Evolutionary conservation across 1,284 basidiomycete genomes (phyloP).

Genomic region (Cryptococcus sp.): DNA sequence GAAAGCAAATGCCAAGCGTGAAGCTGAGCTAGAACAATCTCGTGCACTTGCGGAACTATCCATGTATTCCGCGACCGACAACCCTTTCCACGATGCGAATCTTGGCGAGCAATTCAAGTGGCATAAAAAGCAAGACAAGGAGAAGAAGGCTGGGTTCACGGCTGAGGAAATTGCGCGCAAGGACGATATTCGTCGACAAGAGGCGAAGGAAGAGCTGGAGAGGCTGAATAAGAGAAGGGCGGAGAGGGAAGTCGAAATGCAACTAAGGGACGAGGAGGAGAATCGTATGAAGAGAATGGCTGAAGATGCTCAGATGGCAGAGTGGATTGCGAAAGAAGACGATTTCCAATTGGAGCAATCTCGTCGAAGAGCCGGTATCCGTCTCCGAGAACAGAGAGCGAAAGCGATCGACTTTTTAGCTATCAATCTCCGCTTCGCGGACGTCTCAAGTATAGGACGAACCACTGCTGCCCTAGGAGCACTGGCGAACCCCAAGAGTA

Average conservation of each 20-base stretch:
- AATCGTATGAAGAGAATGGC: constrained; percentile 80
- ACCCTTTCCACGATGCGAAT: constrained; percentile 97
- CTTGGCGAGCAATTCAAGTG: constrained; percentile 93
- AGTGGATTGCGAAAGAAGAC: constrained; percentile 96
- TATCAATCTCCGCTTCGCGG: constrained; percentile 85
- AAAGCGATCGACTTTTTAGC: constrained; percentile 94
- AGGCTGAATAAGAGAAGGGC: constrained; percentile 84
- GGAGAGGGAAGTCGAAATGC: constrained; percentile 85
- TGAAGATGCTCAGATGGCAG: constrained; percentile 94
- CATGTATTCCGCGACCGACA: constrained; percentile 87
- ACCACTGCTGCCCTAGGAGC: constrained; percentile 45
- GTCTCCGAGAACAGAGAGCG: constrained; percentile 91
- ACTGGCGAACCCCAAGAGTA: constrained; percentile 28
- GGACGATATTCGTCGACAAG: constrained; percentile 78
- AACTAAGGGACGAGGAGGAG: constrained; percentile 88
- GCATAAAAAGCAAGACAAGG: constrained; percentile 98
- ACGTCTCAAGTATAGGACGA: constrained; percentile 55
- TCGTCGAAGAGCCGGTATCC: constrained; percentile 82
- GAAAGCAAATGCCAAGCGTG: constrained; percentile 77
- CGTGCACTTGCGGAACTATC: constrained; percentile 78
- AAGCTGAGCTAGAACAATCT: constrained; percentile 80
- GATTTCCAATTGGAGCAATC: constrained; percentile 97
- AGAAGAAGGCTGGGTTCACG: constrained; percentile 82
- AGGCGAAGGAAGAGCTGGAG: constrained; percentile 94
- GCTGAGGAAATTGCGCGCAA: constrained; percentile 74